Evolutionary conservation across 805 yeast species (phyloP).

Genomic region (Candida golubevii): DNA sequence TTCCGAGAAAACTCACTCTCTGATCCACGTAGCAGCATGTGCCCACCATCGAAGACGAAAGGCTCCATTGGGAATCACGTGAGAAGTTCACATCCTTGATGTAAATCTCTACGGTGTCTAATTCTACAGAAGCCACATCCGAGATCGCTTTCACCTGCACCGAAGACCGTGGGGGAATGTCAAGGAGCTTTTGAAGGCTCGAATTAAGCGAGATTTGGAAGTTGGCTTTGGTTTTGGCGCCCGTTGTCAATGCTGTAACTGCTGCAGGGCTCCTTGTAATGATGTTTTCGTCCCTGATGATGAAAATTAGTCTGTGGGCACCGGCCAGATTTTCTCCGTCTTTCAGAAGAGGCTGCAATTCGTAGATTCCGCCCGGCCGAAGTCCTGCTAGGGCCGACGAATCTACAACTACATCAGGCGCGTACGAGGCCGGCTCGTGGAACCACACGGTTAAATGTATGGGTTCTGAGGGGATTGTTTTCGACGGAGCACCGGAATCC

Average conservation of each 20-base stretch:
- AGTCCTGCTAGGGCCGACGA: conserved; percentile 56
- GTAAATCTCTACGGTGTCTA: conserved; percentile 78
- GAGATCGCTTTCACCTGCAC: conserved; percentile 51
- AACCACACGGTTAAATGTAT: conserved; percentile 48
- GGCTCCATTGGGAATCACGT: conserved; percentile 90
- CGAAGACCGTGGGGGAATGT: conserved; percentile 61
- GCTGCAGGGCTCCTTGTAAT: conserved; percentile 8
- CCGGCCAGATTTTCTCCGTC: conserved; percentile 3
- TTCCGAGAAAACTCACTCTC: conserved; percentile 55
- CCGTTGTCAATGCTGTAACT: conserved; percentile 1
- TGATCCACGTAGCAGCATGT: conserved; percentile 67
- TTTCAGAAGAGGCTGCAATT: conserved; percentile 44
- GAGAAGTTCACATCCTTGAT: conserved; percentile 77
- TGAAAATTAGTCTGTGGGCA: conserved; percentile 12
- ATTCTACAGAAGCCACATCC: conserved; percentile 48
- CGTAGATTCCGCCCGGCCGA: conserved; percentile 72
- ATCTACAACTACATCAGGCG: conserved; percentile 62
- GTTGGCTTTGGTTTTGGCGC: conserved; percentile 19
- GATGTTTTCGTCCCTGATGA: conserved; percentile 8
- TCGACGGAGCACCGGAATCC: neutral
- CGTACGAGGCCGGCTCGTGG: conserved; percentile 62
- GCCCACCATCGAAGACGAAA: conserved; percentile 58
- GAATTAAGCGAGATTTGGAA: conserved; percentile 54
- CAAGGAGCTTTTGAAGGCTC: conserved; percentile 56
- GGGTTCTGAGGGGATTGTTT: conserved; percentile 5